Evolutionary conservation across 2,329 filamentous ascomycete species (phyloP), one percentile per base, ranked within the genome.

Genomic region (Colletotrichum echinochloae): DNA sequence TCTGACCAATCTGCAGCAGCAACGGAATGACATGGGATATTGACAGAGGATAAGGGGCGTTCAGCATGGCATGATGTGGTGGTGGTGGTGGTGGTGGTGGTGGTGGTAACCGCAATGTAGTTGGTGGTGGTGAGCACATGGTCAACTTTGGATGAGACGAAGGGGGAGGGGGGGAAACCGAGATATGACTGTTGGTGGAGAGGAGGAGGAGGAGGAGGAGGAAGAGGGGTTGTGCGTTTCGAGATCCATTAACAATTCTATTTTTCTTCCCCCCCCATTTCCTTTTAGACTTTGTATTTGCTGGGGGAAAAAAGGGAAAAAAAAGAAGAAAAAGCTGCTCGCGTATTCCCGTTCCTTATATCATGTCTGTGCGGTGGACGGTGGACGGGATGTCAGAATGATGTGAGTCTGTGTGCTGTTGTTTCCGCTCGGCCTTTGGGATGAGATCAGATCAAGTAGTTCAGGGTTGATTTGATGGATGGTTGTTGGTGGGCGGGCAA

Each of bases 171-270:
- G 30, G 6, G 9, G 60, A 61, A 70, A 63, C 41, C 60, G 67
- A 70, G 39, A 70, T 66, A 49, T 70, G 63, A 70, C 51, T 61
- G 63, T 28, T 26, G 9, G 56, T 60, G 56, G 57, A 23, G 61
- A 41, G 41, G 20, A 39, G 49, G 59, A 55, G 62, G n/a, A n/a
- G n/a, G n/a, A n/a, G n/a, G n/a, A n/a, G n/a, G n/a, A n/a, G n/a
- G n/a, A n/a, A 39, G 63, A 46, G 41, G 18, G 52, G 49, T 54
- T 67, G 64, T 59, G 59, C 44, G 52, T 68, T 60, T 59, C 59
- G 57, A 39, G 57, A 48, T 46, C 7, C 37, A 14, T 18, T n/a
- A n/a, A 56, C 12, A 18, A 39, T 56, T 39, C 3, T 37, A 20
- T 20, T 39, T n/a, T 14, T 14, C 33, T 39, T 39, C 14, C 23